These are phyloP conservation scores for Neofusicoccum sp. DNA, from an alignment of 2,329 filamentous ascomycete species.

Conservation along the genomic window DNA sequence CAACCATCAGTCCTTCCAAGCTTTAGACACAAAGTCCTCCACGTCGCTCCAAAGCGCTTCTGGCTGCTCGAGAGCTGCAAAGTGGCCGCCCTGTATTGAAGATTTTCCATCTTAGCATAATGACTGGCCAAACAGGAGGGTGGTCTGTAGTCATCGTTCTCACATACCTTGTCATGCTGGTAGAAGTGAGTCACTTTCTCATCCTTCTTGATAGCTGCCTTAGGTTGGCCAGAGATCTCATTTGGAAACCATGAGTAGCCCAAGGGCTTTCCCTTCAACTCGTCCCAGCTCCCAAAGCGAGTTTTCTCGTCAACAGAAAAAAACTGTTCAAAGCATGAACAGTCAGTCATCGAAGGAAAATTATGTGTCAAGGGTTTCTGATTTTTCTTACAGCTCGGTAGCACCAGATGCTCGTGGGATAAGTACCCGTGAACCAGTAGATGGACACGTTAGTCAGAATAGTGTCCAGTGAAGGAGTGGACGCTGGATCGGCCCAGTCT, in stretches of 20 bases:
- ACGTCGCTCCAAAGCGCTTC: neutral
- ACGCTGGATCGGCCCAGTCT: constrained; percentile 49
- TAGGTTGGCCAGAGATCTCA: constrained; percentile 41
- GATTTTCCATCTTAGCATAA: neutral
- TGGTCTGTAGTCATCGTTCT: constrained; percentile 22
- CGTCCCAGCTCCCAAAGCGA: constrained; percentile 12
- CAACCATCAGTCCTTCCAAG: neutral
- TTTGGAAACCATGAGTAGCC: constrained; percentile 47
- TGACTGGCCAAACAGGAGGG: neutral
- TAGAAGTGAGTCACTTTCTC: neutral
- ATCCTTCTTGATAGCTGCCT: constrained; percentile 20
- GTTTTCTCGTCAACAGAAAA: neutral
- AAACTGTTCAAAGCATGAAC: no score
- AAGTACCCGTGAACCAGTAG: constrained; percentile 57
- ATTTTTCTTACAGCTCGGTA: constrained; percentile 40
- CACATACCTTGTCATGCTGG: neutral
- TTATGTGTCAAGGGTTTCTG: no score
- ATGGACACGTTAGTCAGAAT: constrained; percentile 53
- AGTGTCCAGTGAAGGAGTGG: constrained; percentile 36
- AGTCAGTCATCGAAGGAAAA: no score
- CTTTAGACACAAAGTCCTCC: neutral
- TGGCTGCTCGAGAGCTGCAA: neutral
- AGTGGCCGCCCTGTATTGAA: neutral
- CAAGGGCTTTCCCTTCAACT: constrained; percentile 35
- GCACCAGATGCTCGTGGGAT: constrained; percentile 49